Base-by-base conservation (phyloP, 345 rosid species). In the Iberis pinnata region DNA sequence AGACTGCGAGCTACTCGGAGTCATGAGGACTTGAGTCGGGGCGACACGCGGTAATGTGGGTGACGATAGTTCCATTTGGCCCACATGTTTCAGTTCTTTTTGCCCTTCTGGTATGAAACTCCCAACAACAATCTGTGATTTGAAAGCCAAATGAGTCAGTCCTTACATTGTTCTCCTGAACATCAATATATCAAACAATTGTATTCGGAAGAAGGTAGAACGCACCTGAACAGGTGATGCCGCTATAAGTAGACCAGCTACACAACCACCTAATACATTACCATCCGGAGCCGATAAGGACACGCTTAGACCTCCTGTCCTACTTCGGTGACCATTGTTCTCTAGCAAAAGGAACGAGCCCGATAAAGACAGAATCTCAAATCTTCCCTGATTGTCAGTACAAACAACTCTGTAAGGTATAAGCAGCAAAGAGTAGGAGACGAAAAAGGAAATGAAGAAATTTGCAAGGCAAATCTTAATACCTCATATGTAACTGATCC, bases 181-280 rank as follows among this genome's bases (percentile, higher is more conserved):
- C 15, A 20, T 44, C 6, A 11, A 55, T 22, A 16, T 25, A 39
- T 11, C 2, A 50, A 59, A 49, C 9, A 15, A 8, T 26, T 42
- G 41, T 24, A 12, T 12, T 43, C 17, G 7, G 40, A 25, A 12
- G 39, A 70, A 58, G 31, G 31, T 26, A 55, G 42, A 15, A 7
- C 2, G 20, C 7, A 86, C 96, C 92, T 90, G 98, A 67, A 87
- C 84, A 43, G 82, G 85, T 47, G 82, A 75, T 49, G 89, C 88
- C 7, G 98, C 98, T 52, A 87, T 79, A 31, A 90, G 95, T 75
- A 78, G 70, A 49, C 95, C 98, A 19, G 86, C 95, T n/a, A 87
- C 89, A 49, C 78, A 74, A 39, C 98, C 98, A 60, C 98, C 96
- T 26, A 90, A 71, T 40, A 90, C 86, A 24, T 69, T 81, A 33